A percentile compares a stretch with the other conserved stretches of the same genome.
phyloP scores from a whole-genome alignment of 768 basidiomycete genomes.

The Boletus rubroflammeus region DNA sequence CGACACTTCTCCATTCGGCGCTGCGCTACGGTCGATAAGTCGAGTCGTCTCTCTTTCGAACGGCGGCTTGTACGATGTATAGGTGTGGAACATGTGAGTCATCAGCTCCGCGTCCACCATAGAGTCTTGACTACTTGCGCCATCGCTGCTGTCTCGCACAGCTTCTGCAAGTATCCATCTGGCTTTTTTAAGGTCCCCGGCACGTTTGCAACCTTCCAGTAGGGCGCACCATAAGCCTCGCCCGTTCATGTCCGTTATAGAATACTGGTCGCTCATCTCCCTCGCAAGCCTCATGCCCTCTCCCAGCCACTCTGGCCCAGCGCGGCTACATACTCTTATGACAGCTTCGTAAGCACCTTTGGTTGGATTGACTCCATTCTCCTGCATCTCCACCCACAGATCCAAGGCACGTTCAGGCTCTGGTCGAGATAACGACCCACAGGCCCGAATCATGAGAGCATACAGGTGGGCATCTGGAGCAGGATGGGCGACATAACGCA shows the following conservation, averaged over 20 bases:
- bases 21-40: slow-evolving; percentile 30
- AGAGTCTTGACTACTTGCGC: slow-evolving; percentile 29
- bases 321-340: slow-evolving; percentile 75
- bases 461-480: slow-evolving; percentile 70
- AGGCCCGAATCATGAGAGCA: slow-evolving; percentile 83
- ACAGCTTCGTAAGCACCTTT: slow-evolving; percentile 73
- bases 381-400: slow-evolving; percentile 91
- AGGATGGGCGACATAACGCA: slow-evolving; percentile 93
- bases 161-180: slow-evolving; percentile 92
- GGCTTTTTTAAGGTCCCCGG: slow-evolving; percentile 77
- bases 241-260: slow-evolving; percentile 34
- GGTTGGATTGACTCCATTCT: slow-evolving; percentile 60
- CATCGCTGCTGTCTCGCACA: slow-evolving; percentile 24
- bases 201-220: slow-evolving; percentile 85
- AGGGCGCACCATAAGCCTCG: slow-evolving; percentile 72
- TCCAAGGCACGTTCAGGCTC: slow-evolving; percentile 92
- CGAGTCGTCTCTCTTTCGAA: slow-evolving; percentile 53
- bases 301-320: slow-evolving; percentile 63
- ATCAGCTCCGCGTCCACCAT: slow-evolving; percentile 64
- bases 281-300: slow-evolving; percentile 83
- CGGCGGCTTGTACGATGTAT: slow-evolving; percentile 74
- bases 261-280: slow-evolving; percentile 79
- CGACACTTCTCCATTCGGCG: background rate
- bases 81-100: slow-evolving; percentile 83
- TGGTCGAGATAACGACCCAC: slow-evolving; percentile 56